A percentile compares a stretch with the other conserved stretches of the same genome.
Conservation (phyloP, 1,139 yeast species). For the Geotrichum bryndzae region DNA sequence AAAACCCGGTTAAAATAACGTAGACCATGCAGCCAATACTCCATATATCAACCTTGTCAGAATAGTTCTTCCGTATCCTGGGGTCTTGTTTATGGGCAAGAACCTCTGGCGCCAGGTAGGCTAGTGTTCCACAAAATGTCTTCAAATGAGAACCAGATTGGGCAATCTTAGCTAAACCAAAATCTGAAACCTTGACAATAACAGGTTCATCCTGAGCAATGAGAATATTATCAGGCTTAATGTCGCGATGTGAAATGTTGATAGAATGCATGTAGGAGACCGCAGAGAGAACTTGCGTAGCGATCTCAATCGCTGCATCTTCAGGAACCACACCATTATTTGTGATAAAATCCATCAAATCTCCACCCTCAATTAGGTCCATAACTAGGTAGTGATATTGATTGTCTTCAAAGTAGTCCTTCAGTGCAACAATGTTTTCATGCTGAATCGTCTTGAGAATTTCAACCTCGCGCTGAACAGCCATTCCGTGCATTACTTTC, state of each 20-base stretch:
- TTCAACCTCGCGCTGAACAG: conserved; percentile 79
- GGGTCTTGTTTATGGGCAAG: conserved; percentile 40
- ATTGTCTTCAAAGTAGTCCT: conserved; percentile 78
- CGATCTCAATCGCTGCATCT: conserved; percentile 78
- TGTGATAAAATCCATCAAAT: conserved; percentile 89
- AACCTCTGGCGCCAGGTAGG: conserved; percentile 93
- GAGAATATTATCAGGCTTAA: conserved; percentile 81
- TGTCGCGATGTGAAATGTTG: conserved; percentile 89
- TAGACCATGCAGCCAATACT: conserved; percentile 87
- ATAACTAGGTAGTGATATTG: conserved; percentile 80
- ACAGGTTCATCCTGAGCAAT: conserved; percentile 91
- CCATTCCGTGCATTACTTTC: conserved; percentile 74
- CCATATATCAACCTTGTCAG: conserved; percentile 93
- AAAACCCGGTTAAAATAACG: conserved; percentile 82
- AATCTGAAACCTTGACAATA: conserved; percentile 82
- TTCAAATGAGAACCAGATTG: conserved; percentile 74
- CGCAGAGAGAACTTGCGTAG: conserved; percentile 78
- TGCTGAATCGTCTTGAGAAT: conserved; percentile 73
- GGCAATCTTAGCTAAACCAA: conserved; percentile 80
- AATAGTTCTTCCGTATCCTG: conserved; percentile 41
- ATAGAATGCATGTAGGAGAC: conserved; percentile 78
- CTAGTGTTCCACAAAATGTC: conserved; percentile 85
- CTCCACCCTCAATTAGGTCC: conserved; percentile 98
- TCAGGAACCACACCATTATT: conserved; percentile 89
- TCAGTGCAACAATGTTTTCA: conserved; percentile 74